Conservation (phyloP, 441 rosid species). For the Gossypium gossypioides region DNA sequence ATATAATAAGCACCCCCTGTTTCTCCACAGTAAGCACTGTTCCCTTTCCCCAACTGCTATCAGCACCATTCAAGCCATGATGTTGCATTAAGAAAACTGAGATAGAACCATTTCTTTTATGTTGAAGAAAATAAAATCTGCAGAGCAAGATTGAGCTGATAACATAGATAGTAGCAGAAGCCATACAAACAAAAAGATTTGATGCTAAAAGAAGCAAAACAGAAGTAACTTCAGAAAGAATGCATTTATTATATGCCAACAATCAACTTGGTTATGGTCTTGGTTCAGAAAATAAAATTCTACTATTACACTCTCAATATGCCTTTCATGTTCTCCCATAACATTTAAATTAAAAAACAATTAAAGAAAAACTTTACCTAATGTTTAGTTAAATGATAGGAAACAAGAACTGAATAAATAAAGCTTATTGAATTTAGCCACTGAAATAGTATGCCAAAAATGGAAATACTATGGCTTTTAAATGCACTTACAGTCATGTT, state of each 20-base stretch:
- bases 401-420: background rate
- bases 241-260: background rate
- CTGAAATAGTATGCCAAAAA: background rate
- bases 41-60: background rate
- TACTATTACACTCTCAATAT: conserved; percentile 4
- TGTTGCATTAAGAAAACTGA: background rate
- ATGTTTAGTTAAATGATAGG: background rate
- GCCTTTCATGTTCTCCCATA: background rate
- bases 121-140: background rate
- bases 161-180: background rate
- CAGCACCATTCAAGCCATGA: background rate
- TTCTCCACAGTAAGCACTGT: background rate
- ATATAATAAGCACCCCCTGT: background rate
- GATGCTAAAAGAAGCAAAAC: background rate
- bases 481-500: conserved; percentile 62
- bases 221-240: background rate
- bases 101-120: background rate
- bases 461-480: background rate
- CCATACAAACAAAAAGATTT: background rate
- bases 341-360: background rate
- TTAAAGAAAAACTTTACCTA: background rate
- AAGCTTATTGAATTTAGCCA: background rate
- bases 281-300: background rate
- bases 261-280: background rate
- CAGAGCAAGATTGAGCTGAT: background rate